phyloP scores from a whole-genome alignment of 1,139 yeast species.

The Suzukiozyma palmioleophila region DNA sequence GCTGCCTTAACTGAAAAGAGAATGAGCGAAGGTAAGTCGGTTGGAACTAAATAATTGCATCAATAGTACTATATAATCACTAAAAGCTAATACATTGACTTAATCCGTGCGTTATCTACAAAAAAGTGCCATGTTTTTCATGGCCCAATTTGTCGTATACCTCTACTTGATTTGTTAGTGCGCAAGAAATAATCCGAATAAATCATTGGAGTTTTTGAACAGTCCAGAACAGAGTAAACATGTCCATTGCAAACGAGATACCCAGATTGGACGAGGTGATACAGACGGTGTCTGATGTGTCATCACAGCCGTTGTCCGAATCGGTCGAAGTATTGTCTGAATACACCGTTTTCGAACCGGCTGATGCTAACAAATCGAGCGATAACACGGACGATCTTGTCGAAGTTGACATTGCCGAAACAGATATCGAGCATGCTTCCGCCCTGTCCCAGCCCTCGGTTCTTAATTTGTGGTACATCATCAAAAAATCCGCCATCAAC shows the following conservation, averaged over 20 bases:
- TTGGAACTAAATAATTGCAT: constrained; percentile 39
- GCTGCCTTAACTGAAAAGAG: constrained; percentile 90
- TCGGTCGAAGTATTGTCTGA: neutral
- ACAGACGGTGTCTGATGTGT: neutral
- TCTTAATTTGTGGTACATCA: constrained; percentile 28
- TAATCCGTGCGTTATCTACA: too few relatives aligned
- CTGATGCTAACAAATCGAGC: neutral
- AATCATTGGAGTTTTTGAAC: too few relatives aligned
- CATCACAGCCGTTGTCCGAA: neutral
- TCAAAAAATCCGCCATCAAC: constrained; percentile 62
- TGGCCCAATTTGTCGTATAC: too few relatives aligned
- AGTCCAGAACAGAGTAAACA: neutral
- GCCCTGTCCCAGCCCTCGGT: constrained; percentile 3
- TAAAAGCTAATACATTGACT: too few relatives aligned
- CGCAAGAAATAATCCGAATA: too few relatives aligned
- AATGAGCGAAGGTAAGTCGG: constrained; percentile 64
- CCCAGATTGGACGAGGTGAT: neutral
- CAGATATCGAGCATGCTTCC: neutral
- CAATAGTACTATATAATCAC: too few relatives aligned
- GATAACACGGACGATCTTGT: neutral
- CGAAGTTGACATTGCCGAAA: neutral
- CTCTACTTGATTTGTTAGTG: too few relatives aligned
- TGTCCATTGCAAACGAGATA: neutral
- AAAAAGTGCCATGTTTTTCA: too few relatives aligned
- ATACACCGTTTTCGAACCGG: neutral